A percentile compares a stretch with the other conserved stretches of the same genome.
phyloP scores from a whole-genome alignment of 192 early-diverging fungal species.

The Jimgerdemannia flammicorona region DNA sequence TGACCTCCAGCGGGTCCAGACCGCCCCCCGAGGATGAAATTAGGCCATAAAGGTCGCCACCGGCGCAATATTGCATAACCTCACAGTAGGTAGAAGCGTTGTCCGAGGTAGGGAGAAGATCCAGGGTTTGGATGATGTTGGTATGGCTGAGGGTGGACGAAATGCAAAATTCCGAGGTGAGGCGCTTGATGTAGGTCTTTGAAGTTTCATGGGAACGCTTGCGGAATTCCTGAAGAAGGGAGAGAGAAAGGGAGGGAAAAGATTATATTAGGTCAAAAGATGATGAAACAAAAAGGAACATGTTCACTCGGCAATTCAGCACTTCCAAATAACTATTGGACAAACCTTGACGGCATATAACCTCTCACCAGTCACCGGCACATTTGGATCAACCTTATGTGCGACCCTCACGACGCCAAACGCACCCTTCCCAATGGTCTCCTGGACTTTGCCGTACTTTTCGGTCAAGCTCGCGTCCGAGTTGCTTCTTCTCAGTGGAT shows the following conservation, averaged over 20 bases:
- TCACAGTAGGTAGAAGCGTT: conserved; percentile 48
- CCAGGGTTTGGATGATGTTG: conserved; percentile 78
- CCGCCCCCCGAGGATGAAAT: conserved; percentile 61
- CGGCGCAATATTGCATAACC: conserved; percentile 85
- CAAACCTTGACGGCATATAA: conserved; percentile 47
- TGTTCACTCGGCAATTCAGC: no score
- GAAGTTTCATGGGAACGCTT: conserved; percentile 52
- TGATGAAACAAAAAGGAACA: no score
- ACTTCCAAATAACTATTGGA: no score
- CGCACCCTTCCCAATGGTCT: conserved; percentile 38
- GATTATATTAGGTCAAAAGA: no score
- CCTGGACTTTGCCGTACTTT: conserved; percentile 40
- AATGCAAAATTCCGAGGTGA: conserved; percentile 81
- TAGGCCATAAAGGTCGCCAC: conserved; percentile 72
- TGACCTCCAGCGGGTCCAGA: conserved; percentile 43
- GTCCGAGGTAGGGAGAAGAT: conserved; percentile 68
- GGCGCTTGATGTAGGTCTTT: conserved; percentile 48
- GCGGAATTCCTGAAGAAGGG: conserved; percentile 74
- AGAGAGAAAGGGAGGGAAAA: no score
- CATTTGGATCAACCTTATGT: conserved; percentile 28
- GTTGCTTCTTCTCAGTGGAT: neutral
- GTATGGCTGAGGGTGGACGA: conserved; percentile 68
- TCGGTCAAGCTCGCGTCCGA: conserved; percentile 15
- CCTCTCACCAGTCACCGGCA: conserved; percentile 20
- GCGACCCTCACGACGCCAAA: conserved; percentile 40